Evolutionary conservation across 2,329 filamentous ascomycete species (phyloP), one percentile per base, ranked within the genome.

Genomic region (Alternaria hordeiaustralica): DNA sequence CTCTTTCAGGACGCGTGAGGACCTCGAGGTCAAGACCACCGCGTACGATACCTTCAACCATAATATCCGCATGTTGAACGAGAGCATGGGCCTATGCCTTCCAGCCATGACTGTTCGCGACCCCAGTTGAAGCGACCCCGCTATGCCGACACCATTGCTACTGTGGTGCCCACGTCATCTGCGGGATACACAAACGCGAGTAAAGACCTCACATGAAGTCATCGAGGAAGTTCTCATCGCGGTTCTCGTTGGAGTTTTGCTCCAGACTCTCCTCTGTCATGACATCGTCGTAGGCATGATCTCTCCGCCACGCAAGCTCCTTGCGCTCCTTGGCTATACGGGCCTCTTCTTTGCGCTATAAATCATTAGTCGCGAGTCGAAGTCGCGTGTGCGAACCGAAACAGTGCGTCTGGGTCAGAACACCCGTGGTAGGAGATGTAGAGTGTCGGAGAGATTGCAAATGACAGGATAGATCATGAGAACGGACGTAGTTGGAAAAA

Each of bases 241-340:
- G 88, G 75, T 97, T 89, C 81, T 97, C 92, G 80, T 99, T 99
- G 82, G 90, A 97, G 59, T 89, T 89, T 21, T 80, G 82, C 46
- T 89, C 89, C 83, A 97, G 86, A 72, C 92, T 91, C 61, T 97
- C 92, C 58, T 96, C 93, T 5, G 87, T 89, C 80, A 97, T 94
- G 58, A 97, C 81, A 50, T 97, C 94, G 77, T 98, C 96, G 80
- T 99, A 99, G 2, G 94, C 95, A 82, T 99, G 95, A n/a, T 97
- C 94, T 82, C 96, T 96, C 81, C 97, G 93, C 86, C 90, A 97
- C 80, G 96, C 96, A 82, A 95, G 88, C 81, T 96, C 91, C 80
- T 93, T 92, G 68, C 93, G 87, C 83, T 97, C 93, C 80, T 93
- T 90, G 54, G 89, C 87, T 50, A 94, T 78, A 41, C 84, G 84